A percentile compares a stretch with the other conserved stretches of the same genome.
Evolutionary conservation across 805 yeast species (phyloP).

Genomic region (Metschnikowia peoriensis): DNA sequence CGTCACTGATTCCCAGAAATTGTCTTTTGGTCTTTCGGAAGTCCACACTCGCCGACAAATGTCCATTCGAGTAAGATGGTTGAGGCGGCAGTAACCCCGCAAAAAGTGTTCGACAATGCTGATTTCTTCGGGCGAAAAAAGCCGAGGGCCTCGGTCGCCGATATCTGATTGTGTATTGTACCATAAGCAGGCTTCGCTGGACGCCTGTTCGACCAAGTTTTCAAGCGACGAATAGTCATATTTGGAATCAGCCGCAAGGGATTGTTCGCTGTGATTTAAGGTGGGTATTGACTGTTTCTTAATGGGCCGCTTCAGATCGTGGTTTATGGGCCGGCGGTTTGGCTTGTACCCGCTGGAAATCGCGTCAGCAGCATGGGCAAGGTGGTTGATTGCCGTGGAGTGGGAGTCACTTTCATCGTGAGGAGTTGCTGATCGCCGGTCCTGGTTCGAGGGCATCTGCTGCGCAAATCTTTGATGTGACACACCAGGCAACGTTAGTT

Average conservation of each 20-base stretch:
- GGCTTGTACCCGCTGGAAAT: conserved; percentile 13
- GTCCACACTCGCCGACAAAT: conserved; percentile 88
- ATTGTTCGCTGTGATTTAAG: neutral
- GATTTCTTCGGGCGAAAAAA: conserved; percentile 63
- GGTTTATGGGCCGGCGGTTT: neutral
- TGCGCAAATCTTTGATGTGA: conserved; percentile 1
- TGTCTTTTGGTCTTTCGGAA: conserved; percentile 78
- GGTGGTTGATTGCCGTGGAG: conserved; percentile 26
- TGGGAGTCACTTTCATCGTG: conserved; percentile 6
- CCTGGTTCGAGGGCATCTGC: conserved; percentile 1
- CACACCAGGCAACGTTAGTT: conserved; percentile 22
- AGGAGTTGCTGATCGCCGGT: conserved; percentile 1
- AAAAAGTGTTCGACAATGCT: conserved; percentile 73
- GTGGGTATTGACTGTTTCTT: conserved; percentile 7
- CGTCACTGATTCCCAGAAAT: conserved; percentile 83
- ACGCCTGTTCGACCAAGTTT: conserved; percentile 34
- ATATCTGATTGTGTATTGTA: conserved; percentile 24
- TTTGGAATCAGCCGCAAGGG: conserved; percentile 15
- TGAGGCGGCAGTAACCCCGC: conserved; percentile 61
- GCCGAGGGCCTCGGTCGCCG: conserved; percentile 32
- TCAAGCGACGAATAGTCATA: conserved; percentile 32
- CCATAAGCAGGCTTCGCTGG: conserved; percentile 36
- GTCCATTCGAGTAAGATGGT: conserved; percentile 61
- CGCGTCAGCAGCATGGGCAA: conserved; percentile 31
- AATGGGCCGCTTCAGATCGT: conserved; percentile 9